A percentile compares a stretch with the other conserved stretches of the same genome.
phyloP scores from a whole-genome alignment of 306 rosid species.

The Rubus parviflorus region DNA sequence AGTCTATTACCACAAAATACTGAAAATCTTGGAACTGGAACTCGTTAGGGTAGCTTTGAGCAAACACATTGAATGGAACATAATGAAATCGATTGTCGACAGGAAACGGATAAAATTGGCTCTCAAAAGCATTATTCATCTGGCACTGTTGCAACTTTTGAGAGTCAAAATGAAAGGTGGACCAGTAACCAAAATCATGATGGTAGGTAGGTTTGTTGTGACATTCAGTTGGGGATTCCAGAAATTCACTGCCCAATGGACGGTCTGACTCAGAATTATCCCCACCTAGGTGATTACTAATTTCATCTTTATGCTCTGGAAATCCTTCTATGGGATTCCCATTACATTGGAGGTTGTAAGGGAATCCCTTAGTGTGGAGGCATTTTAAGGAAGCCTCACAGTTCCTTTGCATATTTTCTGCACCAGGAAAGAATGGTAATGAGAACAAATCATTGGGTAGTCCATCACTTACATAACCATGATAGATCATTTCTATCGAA shows the following conservation, averaged over 20 bases:
- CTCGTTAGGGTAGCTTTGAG: slow-evolving; percentile 66
- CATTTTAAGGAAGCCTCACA: slow-evolving; percentile 85
- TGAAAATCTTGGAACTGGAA: slow-evolving; percentile 79
- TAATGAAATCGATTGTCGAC: slow-evolving; percentile 58
- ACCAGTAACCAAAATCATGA: slow-evolving; percentile 62
- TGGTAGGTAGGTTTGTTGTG: slow-evolving; percentile 53
- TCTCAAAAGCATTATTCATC: slow-evolving; percentile 66
- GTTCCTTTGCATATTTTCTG: slow-evolving; percentile 75
- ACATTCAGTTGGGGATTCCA: slow-evolving; percentile 61
- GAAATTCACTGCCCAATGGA: slow-evolving; percentile 52
- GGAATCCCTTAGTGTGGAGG: slow-evolving; percentile 75
- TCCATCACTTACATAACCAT: slow-evolving; percentile 3
- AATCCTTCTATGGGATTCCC: slow-evolving; percentile 61
- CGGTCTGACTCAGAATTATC: slow-evolving; percentile 52
- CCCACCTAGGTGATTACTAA: slow-evolving; percentile 46
- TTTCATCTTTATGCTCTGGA: slow-evolving; percentile 47
- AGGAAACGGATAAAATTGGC: slow-evolving; percentile 63
- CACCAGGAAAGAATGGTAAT: slow-evolving; percentile 23
- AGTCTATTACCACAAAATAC: slow-evolving; percentile 94
- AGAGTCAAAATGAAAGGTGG: slow-evolving; percentile 61
- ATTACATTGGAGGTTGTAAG: slow-evolving; percentile 51
- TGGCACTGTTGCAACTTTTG: slow-evolving; percentile 76
- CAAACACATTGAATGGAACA: slow-evolving; percentile 59
- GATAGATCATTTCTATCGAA: slow-evolving; percentile 4
- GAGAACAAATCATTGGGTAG: slow-evolving; percentile 22